These are phyloP conservation scores for Salix caprea DNA, from an alignment of 345 rosid species.

Conservation along the genomic window DNA sequence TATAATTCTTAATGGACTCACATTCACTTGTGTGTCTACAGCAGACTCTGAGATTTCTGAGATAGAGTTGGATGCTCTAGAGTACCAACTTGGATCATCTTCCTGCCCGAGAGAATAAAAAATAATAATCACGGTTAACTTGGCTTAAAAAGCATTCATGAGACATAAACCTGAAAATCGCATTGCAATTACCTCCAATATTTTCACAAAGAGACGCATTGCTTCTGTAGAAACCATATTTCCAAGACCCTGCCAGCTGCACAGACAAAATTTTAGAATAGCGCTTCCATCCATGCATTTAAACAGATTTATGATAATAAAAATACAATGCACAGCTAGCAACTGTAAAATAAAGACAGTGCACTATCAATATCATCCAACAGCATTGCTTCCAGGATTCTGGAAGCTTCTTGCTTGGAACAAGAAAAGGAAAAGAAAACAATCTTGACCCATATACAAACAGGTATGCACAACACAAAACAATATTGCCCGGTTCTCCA, in stretches of 20 bases:
- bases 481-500: too few relatives aligned
- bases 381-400: not conserved
- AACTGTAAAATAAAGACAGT: not conserved
- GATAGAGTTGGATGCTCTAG: slow-evolving; percentile 70
- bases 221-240: slow-evolving; percentile 93
- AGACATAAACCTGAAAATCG: slow-evolving; percentile 12
- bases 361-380: not conserved
- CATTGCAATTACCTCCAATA: slow-evolving; percentile 68
- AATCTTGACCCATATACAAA: too few relatives aligned
- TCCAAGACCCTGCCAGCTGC: slow-evolving; percentile 97
- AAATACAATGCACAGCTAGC: not conserved
- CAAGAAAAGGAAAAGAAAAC: too few relatives aligned
- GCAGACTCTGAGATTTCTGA: slow-evolving; percentile 59
- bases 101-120: slow-evolving; percentile 47
- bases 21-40: slow-evolving; percentile 63
- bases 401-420: not conserved
- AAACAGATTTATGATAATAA: not conserved
- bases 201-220: slow-evolving; percentile 98
- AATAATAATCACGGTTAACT: not conserved
- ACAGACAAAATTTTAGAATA: slow-evolving; percentile 9
- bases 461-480: too few relatives aligned
- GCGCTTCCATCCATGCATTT: not conserved
- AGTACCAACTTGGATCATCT: slow-evolving; percentile 98
- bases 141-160: not conserved
- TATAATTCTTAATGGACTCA: slow-evolving; percentile 31